Evolutionary conservation across 192 early-diverging fungal genomes (phyloP), one percentile per base, ranked within the genome.

Genomic region (Gryganskiella cystojenkinii): DNA sequence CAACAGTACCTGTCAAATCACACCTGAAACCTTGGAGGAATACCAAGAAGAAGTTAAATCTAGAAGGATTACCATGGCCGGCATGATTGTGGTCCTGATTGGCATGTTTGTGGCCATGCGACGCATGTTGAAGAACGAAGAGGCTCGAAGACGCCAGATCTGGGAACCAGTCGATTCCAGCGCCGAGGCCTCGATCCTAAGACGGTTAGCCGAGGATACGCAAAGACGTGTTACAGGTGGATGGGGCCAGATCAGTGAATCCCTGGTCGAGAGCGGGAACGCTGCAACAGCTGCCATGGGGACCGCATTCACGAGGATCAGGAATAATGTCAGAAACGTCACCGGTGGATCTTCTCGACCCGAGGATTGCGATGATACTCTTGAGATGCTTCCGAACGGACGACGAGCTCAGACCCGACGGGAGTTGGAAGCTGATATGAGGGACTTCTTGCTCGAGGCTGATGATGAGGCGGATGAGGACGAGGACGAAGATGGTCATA

Each of bases 121-220:
- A 27, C 55, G 67, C 40, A 69, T 78, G 66, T 61, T 78, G 56
- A 78, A 78, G 66, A 78, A 78, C 40, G 74, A 78, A n/a, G 74
- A 78, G 46, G 61, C 65, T 1, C 56, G 74, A 47, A 56, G 74
- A 54, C 4, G 74, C 46, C 74, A 78, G 33, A 78, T 78, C 20
- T 78, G 74, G 74, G 74, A 78, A 30, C 74, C 74, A 20, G 74
- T 78, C 17, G 74, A 78, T 22, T 78, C 74, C 11, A 78, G 74
- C 45, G 54, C 74, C 30, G 74, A 78, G 42, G 74, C 66, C 19
- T 78, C 74, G 17, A 78, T 78, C 13, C 31, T 78, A 31, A 55
- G 66, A 31, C 66, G 74, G 9, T 37, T 78, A 19, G 74, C 74
- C 11, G 74, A 78, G 25, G 74, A 78, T 53, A 78, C 74, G 0